phyloP scores from a whole-genome alignment of 148 eudicot species.

The Polygonum maritimum region DNA sequence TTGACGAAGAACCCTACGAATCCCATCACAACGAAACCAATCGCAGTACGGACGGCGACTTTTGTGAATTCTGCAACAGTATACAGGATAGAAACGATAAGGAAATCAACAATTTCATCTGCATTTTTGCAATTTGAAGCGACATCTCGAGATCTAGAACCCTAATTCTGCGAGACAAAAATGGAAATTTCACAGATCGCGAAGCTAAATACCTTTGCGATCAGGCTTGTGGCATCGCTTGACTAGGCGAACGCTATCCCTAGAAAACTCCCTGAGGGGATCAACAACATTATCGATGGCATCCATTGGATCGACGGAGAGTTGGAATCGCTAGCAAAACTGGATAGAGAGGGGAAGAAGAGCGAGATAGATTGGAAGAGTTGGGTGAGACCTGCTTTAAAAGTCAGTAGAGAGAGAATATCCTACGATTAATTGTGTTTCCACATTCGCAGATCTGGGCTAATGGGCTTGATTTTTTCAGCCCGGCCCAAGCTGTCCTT shows the following conservation, averaged over 20 bases:
- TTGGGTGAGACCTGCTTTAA: too few relatives aligned
- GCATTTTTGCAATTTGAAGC: too few relatives aligned
- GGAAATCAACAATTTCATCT: neutral
- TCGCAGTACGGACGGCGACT: conserved; percentile 24
- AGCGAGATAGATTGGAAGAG: neutral
- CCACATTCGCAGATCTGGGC: too few relatives aligned
- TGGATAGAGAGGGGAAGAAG: neutral
- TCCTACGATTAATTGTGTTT: too few relatives aligned
- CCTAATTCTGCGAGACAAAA: neutral
- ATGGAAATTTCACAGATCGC: neutral
- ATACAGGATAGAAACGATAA: neutral
- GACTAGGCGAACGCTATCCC: conserved; percentile 27
- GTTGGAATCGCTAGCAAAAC: neutral
- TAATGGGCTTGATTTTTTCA: too few relatives aligned
- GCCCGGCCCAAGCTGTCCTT: too few relatives aligned
- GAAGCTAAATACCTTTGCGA: conserved; percentile 15
- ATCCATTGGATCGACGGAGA: conserved; percentile 10
- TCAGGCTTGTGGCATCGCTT: conserved; percentile 30
- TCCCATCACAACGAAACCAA: conserved; percentile 25
- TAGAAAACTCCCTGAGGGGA: conserved; percentile 27
- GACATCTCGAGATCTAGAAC: neutral
- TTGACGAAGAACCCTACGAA: conserved; percentile 25
- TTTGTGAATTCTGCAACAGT: conserved; percentile 17
- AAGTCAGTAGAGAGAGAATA: too few relatives aligned
- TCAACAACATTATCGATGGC: conserved; percentile 21